phyloP scores from a whole-genome alignment of 2,329 filamentous ascomycete species.

The Coniella vitis region DNA sequence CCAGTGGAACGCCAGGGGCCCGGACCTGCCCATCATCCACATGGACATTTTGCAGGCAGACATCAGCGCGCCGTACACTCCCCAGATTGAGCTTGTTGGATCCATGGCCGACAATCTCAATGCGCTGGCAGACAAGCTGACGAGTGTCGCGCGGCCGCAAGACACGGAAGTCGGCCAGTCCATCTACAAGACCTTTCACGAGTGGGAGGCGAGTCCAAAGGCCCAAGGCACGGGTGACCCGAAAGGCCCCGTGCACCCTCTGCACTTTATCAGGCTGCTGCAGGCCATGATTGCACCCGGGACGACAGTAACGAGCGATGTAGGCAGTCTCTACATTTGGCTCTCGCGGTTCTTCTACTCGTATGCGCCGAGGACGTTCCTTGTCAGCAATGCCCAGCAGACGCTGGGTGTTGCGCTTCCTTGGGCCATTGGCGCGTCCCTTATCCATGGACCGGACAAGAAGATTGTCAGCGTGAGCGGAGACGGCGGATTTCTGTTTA shows the following conservation, averaged over 20 bases:
- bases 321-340: slow-evolving; percentile 43
- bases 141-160: slow-evolving; percentile 27
- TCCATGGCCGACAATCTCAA: slow-evolving; percentile 34
- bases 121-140: slow-evolving; percentile 27
- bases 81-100: slow-evolving; percentile 34
- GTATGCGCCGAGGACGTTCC: slow-evolving; percentile 35
- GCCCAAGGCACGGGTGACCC: slow-evolving; percentile 17
- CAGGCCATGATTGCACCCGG: slow-evolving; percentile 32
- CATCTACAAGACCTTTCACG: slow-evolving; percentile 29
- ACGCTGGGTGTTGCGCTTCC: slow-evolving; percentile 41
- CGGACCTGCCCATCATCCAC: slow-evolving; percentile 33
- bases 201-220: slow-evolving; percentile 25
- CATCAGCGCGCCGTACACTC: slow-evolving; percentile 34
- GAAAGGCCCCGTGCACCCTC: slow-evolving; percentile 32
- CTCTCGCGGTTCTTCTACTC: slow-evolving; percentile 38
- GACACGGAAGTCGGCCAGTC: slow-evolving; percentile 27
- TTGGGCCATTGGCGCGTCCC: slow-evolving; percentile 40
- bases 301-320: slow-evolving; percentile 37
- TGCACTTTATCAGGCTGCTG: slow-evolving; percentile 37
- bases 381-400: slow-evolving; percentile 42
- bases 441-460: slow-evolving; percentile 32
- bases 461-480: slow-evolving; percentile 39
- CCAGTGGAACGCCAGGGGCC: slow-evolving; percentile 33
- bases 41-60: slow-evolving; percentile 35
- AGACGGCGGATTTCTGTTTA: slow-evolving; percentile 45